Conservation (phyloP, 2,329 filamentous ascomycete genomes). For the Pseudocercospora cruenta region DNA sequence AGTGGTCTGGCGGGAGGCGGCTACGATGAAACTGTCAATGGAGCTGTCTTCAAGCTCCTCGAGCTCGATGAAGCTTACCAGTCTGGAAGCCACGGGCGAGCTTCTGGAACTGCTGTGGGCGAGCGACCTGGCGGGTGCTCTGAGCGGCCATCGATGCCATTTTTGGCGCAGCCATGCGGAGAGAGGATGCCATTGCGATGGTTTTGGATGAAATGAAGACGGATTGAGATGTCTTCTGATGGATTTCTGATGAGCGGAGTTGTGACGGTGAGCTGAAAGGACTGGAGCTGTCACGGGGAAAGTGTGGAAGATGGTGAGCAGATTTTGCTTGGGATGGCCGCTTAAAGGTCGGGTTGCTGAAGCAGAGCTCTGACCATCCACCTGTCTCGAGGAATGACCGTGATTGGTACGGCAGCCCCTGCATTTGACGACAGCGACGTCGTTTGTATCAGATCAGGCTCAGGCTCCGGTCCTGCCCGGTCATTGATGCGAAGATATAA, state of each 20-base stretch:
- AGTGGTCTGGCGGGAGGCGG: constrained; percentile 48
- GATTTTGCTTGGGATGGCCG: constrained; percentile 33
- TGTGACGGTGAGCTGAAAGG: constrained; percentile 30
- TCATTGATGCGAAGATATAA: constrained; percentile 22
- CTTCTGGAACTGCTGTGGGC: constrained; percentile 65
- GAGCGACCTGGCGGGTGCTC: constrained; percentile 77
- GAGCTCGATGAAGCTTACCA: constrained; percentile 54
- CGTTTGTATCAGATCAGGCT: constrained; percentile 20
- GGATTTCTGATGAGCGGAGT: constrained; percentile 32
- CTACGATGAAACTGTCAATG: constrained; percentile 29
- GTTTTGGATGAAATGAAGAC: constrained; percentile 45
- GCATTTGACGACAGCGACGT: constrained; percentile 22
- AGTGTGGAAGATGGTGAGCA: constrained; percentile 31
- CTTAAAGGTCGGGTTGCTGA: constrained; percentile 31
- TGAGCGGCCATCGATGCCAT: constrained; percentile 67
- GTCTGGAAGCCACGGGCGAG: constrained; percentile 68
- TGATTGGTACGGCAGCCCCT: constrained; percentile 30
- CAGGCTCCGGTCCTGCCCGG: constrained; percentile 25
- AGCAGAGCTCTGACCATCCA: constrained; percentile 28
- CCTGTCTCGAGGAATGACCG: constrained; percentile 18
- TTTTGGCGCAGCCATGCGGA: constrained; percentile 75
- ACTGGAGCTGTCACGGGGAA: constrained; percentile 35
- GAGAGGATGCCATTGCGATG: constrained; percentile 75
- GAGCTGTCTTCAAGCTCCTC: constrained; percentile 25
- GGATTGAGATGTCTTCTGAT: constrained; percentile 25